Base-by-base conservation (phyloP, 164 flowering plant species). In the Vitis cinerea region DNA sequence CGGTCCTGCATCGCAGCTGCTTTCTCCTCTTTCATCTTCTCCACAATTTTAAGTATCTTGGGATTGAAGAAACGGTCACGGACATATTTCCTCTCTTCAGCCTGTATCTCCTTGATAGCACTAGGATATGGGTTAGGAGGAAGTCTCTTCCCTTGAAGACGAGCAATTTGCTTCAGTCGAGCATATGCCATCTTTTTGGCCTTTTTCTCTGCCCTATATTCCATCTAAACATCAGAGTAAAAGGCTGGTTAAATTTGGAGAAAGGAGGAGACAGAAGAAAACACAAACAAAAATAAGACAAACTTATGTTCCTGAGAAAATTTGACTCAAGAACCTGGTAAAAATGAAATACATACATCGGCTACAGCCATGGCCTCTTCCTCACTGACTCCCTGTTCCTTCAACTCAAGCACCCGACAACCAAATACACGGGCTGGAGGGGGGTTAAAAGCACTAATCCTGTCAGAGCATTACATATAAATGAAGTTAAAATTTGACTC, bases 61-160 rank as follows among this genome's bases (percentile, higher is more conserved):
- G 86, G 94, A 73, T 85, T 75, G 29, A 47, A 58, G 80, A 87
- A 88, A 44, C 94, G 89, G 10, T 81, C 92, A 51, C 73, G 76
- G 1, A 88, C 87, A 74, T 70, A 88, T 76, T 82, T 85, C 77
- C 75, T 84, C 75, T 89, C 97, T 84, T 87, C 90, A 10, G 89
- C 92, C 68, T 90, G 92, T 67, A 89, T 90, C 84, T 88, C 91
- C 72, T 86, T 87, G 56, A 88, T 78, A 53, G 93, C 88, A 81
- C 94, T 88, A 6, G 97, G 92, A 73, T 82, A 92, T 47, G 97
- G 99, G 66, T 92, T 87, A 27, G 91, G 90, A 51, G 97, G 98
- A 53, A 91, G 94, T 54, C 63, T 83, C 79, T 82, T 87, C 64
- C 91, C 99, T 80, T 85, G 91, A 47, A 82, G 80, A 13, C 80